phyloP scores from a whole-genome alignment of 2,329 filamentous ascomycete genomes.

The Aspergillus udagawae region DNA sequence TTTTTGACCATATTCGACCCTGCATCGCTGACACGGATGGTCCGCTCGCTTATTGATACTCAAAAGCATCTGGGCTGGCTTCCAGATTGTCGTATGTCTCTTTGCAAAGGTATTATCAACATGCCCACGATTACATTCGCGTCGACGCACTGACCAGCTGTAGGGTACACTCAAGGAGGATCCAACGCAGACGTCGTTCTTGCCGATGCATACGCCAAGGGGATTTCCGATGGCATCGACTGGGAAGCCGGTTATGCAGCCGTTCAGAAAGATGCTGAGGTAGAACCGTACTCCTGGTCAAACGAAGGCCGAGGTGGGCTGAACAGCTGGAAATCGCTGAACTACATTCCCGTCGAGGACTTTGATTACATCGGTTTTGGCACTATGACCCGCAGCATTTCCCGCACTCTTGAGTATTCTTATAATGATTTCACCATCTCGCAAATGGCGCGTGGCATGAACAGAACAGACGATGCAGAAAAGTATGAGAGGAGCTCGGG shows the following conservation, averaged over 20 bases:
- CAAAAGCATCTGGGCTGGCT: slow-evolving; percentile 68
- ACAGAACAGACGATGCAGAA: slow-evolving; percentile 51
- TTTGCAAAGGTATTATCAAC: slow-evolving; percentile 50
- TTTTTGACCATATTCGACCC: slow-evolving; percentile 67
- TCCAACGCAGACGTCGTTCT: slow-evolving; percentile 68
- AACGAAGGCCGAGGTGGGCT: slow-evolving; percentile 66
- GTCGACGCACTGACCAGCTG: neutral
- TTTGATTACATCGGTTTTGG: slow-evolving; percentile 65
- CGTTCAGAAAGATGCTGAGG: slow-evolving; percentile 65
- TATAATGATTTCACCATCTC: slow-evolving; percentile 70
- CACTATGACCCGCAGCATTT: slow-evolving; percentile 66
- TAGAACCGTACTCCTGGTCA: slow-evolving; percentile 66
- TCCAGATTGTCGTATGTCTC: slow-evolving; percentile 69
- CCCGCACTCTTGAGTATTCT: slow-evolving; percentile 69
- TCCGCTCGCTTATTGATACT: slow-evolving; percentile 66
- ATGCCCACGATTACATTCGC: neutral
- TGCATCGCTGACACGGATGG: slow-evolving; percentile 57
- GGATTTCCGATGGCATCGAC: slow-evolving; percentile 57
- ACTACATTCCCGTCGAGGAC: slow-evolving; percentile 68
- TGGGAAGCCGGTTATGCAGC: slow-evolving; percentile 67
- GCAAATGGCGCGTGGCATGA: slow-evolving; percentile 57
- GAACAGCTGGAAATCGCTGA: slow-evolving; percentile 64
- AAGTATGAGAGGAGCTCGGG: slow-evolving; percentile 57
- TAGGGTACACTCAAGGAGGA: slow-evolving; percentile 67
- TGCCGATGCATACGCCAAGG: slow-evolving; percentile 66